Evolutionary conservation across 352 stramenopile genomes (phyloP).

Genomic region (Phytophthora hybrid): DNA sequence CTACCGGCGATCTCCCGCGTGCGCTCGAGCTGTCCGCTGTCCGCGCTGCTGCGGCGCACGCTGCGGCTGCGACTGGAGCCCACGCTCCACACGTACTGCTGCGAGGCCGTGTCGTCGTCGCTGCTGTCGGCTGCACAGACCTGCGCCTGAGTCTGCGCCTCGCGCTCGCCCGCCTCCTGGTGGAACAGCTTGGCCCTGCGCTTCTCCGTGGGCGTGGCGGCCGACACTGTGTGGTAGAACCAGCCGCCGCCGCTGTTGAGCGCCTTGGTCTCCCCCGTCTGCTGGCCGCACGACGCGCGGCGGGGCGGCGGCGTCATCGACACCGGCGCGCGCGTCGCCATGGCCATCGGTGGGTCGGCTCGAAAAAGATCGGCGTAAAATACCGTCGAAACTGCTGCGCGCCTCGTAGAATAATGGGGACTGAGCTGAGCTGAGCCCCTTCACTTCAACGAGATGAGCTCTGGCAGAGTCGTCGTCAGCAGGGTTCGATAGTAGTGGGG

Average conservation of each 20-base stretch:
- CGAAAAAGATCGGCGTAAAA: conserved; percentile 10
- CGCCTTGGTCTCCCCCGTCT: conserved; percentile 42
- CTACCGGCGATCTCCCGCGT: conserved; percentile 47
- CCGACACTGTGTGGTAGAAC: conserved; percentile 64
- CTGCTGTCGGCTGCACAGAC: conserved; percentile 14
- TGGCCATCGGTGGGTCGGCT: neutral
- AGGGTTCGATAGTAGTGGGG: no score
- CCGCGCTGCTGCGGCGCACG: conserved; percentile 10
- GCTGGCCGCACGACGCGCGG: conserved; percentile 42
- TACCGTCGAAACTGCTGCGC: conserved; percentile 17
- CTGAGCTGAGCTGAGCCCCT: neutral
- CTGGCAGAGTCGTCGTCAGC: neutral
- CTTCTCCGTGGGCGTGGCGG: conserved; percentile 58
- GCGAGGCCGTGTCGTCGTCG: conserved; percentile 16
- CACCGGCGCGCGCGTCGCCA: conserved; percentile 6
- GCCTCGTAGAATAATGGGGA: no score
- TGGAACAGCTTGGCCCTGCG: conserved; percentile 27
- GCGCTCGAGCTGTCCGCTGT: conserved; percentile 43
- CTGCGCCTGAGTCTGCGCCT: no score
- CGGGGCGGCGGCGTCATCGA: conserved; percentile 23
- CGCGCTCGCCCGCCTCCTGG: conserved; percentile 41
- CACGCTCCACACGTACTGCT: conserved; percentile 37
- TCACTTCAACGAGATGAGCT: conserved; percentile 22
- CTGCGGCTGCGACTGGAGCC: conserved; percentile 21
- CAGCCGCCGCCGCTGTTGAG: conserved; percentile 13